Percentiles rank a stretch among this genome's conserved stretches.
phyloP scores from a whole-genome alignment of 2,329 filamentous ascomycete genomes.

The Penicillium nordicum region DNA sequence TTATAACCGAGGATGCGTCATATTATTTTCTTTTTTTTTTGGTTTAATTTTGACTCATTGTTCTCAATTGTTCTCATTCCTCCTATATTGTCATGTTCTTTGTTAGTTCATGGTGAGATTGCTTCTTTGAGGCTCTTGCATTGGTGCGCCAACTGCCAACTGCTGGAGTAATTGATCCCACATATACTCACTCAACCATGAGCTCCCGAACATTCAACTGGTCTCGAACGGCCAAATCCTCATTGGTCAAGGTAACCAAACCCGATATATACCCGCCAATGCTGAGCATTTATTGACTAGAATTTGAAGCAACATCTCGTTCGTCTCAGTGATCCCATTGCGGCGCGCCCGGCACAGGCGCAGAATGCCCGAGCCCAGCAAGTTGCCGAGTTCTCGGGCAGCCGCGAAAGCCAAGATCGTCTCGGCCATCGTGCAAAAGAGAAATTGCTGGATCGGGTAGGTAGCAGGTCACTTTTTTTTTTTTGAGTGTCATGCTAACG shows the following conservation, averaged over 20 bases:
- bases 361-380: slow-evolving; percentile 23
- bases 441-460: slow-evolving; percentile 44
- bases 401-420: slow-evolving; percentile 27
- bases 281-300: slow-evolving; percentile 7
- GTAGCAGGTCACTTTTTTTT: not conserved
- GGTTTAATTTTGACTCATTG: slow-evolving; percentile 4
- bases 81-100: slow-evolving; percentile 2
- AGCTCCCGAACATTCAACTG: slow-evolving; percentile 32
- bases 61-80: not conserved
- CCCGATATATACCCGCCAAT: not conserved
- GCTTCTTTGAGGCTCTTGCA: not conserved
- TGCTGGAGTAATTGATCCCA: slow-evolving; percentile 5
- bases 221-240: slow-evolving; percentile 30
- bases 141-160: not conserved
- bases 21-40: slow-evolving; percentile 5
- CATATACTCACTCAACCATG: slow-evolving; percentile 27
- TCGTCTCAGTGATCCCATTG: slow-evolving; percentile 14
- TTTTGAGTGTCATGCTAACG: not conserved
- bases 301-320: slow-evolving; percentile 20
- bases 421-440: slow-evolving; percentile 42
- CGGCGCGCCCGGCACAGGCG: slow-evolving; percentile 13
- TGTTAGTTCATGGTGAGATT: slow-evolving; percentile 14
- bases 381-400: slow-evolving; percentile 32
- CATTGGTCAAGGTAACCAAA: slow-evolving; percentile 28
- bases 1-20: slow-evolving; percentile 9